phyloP scores from a whole-genome alignment of 306 rosid genomes.

The Casuarina cunninghamiana region DNA sequence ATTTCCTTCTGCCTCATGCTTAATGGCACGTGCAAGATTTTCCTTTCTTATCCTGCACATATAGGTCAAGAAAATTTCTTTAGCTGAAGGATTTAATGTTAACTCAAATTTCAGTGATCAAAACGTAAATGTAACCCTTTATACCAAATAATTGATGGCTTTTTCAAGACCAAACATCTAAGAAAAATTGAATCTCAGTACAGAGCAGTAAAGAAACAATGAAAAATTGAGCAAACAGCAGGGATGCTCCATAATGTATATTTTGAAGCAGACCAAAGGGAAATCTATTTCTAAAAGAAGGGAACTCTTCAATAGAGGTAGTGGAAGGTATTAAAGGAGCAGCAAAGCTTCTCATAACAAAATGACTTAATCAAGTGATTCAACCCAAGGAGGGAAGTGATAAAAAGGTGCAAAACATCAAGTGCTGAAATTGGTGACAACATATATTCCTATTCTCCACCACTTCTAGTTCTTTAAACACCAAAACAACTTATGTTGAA shows the following conservation, averaged over 20 bases:
- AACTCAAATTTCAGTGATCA: not conserved
- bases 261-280: not conserved
- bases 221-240: not conserved
- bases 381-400: not conserved
- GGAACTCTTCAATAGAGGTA: not conserved
- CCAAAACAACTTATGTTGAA: not conserved
- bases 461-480: not conserved
- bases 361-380: not conserved
- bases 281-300: not conserved
- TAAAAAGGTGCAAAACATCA: not conserved
- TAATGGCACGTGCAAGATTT: constrained; percentile 78
- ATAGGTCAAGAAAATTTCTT: constrained; percentile 22
- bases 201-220: constrained; percentile 8
- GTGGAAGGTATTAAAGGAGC: not conserved
- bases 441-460: not conserved
- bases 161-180: not conserved
- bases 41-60: constrained; percentile 73
- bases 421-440: not conserved
- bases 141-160: not conserved
- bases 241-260: not conserved
- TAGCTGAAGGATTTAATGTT: not conserved
- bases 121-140: not conserved
- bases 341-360: not conserved
- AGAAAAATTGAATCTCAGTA: not conserved
- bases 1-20: constrained; percentile 77